Percentiles rank a stretch among this genome's conserved stretches.
Conservation (phyloP, 345 rosid species). For the Erodium maritimum region DNA sequence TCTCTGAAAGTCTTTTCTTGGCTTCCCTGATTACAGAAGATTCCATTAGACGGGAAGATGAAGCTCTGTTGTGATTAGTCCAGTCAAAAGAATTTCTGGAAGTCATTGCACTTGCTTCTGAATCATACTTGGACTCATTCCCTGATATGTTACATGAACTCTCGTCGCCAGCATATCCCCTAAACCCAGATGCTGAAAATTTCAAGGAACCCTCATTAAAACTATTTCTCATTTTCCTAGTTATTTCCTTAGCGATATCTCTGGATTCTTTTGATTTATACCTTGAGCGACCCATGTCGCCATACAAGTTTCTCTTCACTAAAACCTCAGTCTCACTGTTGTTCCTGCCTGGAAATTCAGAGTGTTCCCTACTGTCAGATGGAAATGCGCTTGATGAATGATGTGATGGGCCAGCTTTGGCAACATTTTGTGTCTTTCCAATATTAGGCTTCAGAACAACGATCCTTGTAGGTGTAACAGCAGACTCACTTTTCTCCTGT, state of each 20-base stretch:
- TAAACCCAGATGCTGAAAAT: conserved; percentile 33
- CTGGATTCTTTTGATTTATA: conserved; percentile 53
- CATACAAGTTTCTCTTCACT: conserved; percentile 31
- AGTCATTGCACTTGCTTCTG: conserved; percentile 30
- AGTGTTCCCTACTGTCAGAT: conserved; percentile 27
- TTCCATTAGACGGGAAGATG: conserved; percentile 39
- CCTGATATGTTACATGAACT: conserved; percentile 58
- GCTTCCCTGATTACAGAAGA: conserved; percentile 84
- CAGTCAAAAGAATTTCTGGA: conserved; percentile 31
- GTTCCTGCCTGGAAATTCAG: conserved; percentile 27
- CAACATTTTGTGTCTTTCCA: conserved; percentile 40
- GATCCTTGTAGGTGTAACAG: conserved; percentile 54
- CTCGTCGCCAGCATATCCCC: conserved; percentile 71
- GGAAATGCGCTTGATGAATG: conserved; percentile 34
- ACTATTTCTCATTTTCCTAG: conserved; percentile 49
- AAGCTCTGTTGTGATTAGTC: conserved; percentile 25
- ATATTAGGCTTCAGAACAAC: conserved; percentile 83
- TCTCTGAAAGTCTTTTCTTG: conserved; percentile 79
- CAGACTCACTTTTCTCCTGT: conserved; percentile 27
- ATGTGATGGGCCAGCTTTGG: conserved; percentile 35
- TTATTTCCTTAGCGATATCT: conserved; percentile 52
- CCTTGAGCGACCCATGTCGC: conserved; percentile 36
- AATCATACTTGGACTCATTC: conserved; percentile 63
- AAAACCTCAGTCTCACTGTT: conserved; percentile 20
- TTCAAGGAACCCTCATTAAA: conserved; percentile 27